Conservation (phyloP, 306 rosid genomes). For the Gleditsia sinensis region DNA sequence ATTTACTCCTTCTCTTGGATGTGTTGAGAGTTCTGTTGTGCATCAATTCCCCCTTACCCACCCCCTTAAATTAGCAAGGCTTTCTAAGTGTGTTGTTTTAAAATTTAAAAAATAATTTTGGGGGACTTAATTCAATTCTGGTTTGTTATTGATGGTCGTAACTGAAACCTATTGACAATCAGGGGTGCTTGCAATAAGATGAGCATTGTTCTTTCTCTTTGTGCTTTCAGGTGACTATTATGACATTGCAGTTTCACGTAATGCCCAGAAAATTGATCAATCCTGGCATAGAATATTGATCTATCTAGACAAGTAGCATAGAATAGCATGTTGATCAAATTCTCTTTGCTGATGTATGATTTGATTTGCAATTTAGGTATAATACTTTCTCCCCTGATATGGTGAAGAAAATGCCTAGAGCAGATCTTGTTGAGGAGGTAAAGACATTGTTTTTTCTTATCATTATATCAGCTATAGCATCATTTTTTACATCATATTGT, state of each 20-base stretch:
- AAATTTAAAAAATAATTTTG: constrained; percentile 1
- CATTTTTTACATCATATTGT: neutral
- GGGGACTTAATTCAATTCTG: neutral
- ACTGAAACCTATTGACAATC: neutral
- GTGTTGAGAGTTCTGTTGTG: no score
- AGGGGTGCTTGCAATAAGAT: constrained; percentile 4
- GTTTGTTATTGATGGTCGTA: neutral
- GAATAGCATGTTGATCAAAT: constrained; percentile 16
- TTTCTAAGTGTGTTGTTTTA: neutral
- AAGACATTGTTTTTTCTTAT: constrained; percentile 15
- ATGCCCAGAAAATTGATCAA: neutral
- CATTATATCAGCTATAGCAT: neutral
- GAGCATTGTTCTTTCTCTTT: constrained; percentile 2
- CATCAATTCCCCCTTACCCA: no score
- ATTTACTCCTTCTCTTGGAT: no score
- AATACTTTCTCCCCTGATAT: constrained; percentile 80
- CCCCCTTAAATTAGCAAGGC: neutral
- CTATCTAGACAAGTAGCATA: neutral
- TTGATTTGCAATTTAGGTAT: constrained; percentile 56
- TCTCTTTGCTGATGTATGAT: constrained; percentile 23
- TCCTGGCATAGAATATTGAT: neutral
- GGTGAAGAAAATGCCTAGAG: constrained; percentile 84
- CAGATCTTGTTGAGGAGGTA: constrained; percentile 85
- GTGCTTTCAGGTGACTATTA: no score
- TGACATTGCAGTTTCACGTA: neutral